phyloP scores from a whole-genome alignment of 441 rosid genomes.

The Aquilaria agallochum region DNA sequence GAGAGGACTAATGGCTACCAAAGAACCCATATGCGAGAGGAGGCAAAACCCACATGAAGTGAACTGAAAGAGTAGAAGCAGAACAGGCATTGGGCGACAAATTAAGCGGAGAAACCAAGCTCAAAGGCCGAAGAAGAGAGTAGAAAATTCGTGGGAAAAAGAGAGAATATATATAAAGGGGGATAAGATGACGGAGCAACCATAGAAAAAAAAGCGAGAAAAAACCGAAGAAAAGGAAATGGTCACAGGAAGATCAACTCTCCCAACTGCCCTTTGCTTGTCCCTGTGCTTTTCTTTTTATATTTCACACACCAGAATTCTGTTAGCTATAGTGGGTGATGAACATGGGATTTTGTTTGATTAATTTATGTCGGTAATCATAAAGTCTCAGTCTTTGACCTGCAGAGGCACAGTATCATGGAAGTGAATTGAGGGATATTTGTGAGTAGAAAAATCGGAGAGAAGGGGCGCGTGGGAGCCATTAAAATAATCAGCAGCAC shows the following conservation, averaged over 20 bases:
- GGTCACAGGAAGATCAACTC: constrained; percentile 19
- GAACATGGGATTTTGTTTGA: constrained; percentile 14
- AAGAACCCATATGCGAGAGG: constrained; percentile 21
- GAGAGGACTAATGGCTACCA: constrained; percentile 27
- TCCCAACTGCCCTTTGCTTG: not conserved
- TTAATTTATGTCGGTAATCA: constrained; percentile 11
- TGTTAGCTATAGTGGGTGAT: not conserved
- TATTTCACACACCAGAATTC: constrained; percentile 6
- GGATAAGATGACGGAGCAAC: not conserved
- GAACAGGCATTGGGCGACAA: constrained; percentile 25
- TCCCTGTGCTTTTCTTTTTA: not conserved
- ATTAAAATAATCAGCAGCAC: constrained; percentile 25
- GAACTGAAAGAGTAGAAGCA: constrained; percentile 12
- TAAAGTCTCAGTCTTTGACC: constrained; percentile 24
- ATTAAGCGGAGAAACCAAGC: constrained; percentile 17
- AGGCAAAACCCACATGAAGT: constrained; percentile 50
- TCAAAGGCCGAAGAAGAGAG: constrained; percentile 18
- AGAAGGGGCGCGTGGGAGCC: constrained; percentile 22
- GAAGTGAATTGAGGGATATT: constrained; percentile 18
- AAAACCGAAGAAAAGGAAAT: constrained; percentile 24
- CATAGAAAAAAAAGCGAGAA: constrained; percentile 6
- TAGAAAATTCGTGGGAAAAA: constrained; percentile 31
- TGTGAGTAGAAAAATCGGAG: constrained; percentile 10
- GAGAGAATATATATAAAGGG: constrained; percentile 34
- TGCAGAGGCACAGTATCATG: constrained; percentile 25